Conservation (phyloP, 305 asterid genomes). For the Plantago rigida region DNA sequence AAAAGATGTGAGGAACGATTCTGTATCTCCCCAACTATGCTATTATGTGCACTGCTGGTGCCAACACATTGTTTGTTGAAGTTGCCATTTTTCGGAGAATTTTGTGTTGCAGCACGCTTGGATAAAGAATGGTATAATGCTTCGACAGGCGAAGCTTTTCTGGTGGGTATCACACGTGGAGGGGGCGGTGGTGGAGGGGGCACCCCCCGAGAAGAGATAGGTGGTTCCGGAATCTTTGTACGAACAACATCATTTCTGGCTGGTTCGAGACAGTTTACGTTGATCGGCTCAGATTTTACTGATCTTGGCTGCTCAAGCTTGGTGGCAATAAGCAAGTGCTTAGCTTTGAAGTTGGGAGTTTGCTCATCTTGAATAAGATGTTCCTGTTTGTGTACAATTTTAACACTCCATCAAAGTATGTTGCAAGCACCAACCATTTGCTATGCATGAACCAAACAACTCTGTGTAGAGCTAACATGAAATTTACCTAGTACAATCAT, state of each 20-base stretch:
- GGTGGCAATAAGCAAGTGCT: conserved; percentile 1
- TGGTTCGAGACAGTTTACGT: neutral
- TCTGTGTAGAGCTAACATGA: no score
- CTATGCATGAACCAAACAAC: neutral
- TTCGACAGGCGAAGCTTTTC: conserved; percentile 14
- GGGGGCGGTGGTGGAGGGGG: conserved; percentile 21
- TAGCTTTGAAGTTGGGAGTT: neutral
- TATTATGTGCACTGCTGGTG: conserved; percentile 7
- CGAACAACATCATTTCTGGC: neutral
- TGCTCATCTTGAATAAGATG: neutral
- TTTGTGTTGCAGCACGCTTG: conserved; percentile 7
- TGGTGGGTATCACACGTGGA: neutral
- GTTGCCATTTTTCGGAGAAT: conserved; percentile 1
- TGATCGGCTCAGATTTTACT: neutral
- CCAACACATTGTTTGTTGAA: neutral
- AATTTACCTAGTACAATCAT: no score
- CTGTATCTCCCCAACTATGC: conserved; percentile 19
- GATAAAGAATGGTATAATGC: conserved; percentile 15
- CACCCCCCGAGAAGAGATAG: neutral
- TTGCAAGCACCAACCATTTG: no score
- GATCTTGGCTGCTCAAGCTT: conserved; percentile 8
- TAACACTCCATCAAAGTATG: neutral
- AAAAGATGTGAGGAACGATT: conserved; percentile 18
- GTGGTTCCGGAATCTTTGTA: neutral
- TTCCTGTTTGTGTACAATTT: neutral